A percentile compares a stretch with the other conserved stretches of the same genome.
Evolutionary conservation across 2,329 filamentous ascomycete species (phyloP).

Genomic region (Mariannaea sp.): DNA sequence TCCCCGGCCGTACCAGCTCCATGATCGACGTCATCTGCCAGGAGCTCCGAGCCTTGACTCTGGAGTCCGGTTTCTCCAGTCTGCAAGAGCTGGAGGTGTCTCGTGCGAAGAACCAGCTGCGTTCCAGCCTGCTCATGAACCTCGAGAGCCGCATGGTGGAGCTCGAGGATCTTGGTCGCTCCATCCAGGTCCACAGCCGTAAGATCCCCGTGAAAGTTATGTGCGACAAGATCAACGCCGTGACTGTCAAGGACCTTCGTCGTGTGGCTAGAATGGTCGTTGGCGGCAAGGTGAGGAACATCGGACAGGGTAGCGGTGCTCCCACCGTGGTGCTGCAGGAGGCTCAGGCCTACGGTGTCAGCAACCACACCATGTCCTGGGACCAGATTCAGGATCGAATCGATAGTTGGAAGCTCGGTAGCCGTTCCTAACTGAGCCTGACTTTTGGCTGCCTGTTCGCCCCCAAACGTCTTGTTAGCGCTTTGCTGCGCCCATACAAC

Average conservation of each 20-base stretch:
- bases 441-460: no score
- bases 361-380: conserved; percentile 75
- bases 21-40: conserved; percentile 98
- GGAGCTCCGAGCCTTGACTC: conserved; percentile 78
- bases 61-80: conserved; percentile 73
- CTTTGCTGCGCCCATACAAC: not conserved
- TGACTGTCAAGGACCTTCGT: conserved; percentile 80
- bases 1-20: conserved; percentile 73
- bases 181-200: conserved; percentile 94
- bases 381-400: conserved; percentile 89
- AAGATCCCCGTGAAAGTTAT: conserved; percentile 94
- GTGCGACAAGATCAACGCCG: conserved; percentile 81
- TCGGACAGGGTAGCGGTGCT: conserved; percentile 78
- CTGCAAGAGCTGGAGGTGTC: conserved; percentile 79
- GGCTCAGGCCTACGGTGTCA: conserved; percentile 74
- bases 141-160: conserved; percentile 97
- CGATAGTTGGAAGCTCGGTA: conserved; percentile 80
- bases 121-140: conserved; percentile 92
- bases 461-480: not conserved
- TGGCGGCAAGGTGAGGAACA: conserved; percentile 75
- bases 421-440: conserved; percentile 39
- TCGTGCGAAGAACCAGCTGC: conserved; percentile 95
- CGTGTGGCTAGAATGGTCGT: conserved; percentile 81
- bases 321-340: conserved; percentile 96
- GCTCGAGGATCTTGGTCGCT: conserved; percentile 90